Evolutionary conservation across 2,329 filamentous ascomycete genomes (phyloP).

Genomic region (Coccinonectria pachysandricola): DNA sequence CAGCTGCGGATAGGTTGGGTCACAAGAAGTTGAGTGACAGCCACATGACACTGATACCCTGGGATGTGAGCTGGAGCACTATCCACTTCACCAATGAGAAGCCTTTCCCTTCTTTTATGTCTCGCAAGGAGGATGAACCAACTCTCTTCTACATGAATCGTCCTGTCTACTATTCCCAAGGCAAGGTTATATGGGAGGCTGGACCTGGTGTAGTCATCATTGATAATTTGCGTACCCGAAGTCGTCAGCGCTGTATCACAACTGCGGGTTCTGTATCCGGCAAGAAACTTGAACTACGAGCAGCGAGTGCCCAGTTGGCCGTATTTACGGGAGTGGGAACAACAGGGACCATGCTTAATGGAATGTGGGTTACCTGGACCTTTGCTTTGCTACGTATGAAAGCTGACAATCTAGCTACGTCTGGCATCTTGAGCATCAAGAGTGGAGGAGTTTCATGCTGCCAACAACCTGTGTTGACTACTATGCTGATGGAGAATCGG

Average conservation of each 20-base stretch:
- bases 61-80: conserved; percentile 8
- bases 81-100: conserved; percentile 1
- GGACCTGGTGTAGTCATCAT: conserved; percentile 10
- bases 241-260: conserved; percentile 12
- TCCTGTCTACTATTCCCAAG: conserved; percentile 13
- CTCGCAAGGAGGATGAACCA: not conserved
- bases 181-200: conserved; percentile 20
- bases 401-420: conserved; percentile 8
- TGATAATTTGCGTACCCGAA: conserved; percentile 12
- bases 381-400: not conserved
- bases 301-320: conserved; percentile 12
- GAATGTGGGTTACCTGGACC: not conserved
- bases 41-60: conserved; percentile 5
- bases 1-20: too few species aligned
- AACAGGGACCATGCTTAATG: not conserved
- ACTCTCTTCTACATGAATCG: not conserved
- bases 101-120: not conserved
- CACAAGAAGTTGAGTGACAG: conserved; percentile 7
- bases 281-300: conserved; percentile 7
- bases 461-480: conserved; percentile 9
- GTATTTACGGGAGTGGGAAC: conserved; percentile 4
- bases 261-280: conserved; percentile 10
- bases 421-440: conserved; percentile 8
- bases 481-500: conserved; percentile 10
- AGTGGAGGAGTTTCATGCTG: conserved; percentile 11